A percentile compares a stretch with the other conserved stretches of the same genome.
phyloP scores from a whole-genome alignment of 495 filamentous ascomycete genomes.

The Tirmania nivea region DNA sequence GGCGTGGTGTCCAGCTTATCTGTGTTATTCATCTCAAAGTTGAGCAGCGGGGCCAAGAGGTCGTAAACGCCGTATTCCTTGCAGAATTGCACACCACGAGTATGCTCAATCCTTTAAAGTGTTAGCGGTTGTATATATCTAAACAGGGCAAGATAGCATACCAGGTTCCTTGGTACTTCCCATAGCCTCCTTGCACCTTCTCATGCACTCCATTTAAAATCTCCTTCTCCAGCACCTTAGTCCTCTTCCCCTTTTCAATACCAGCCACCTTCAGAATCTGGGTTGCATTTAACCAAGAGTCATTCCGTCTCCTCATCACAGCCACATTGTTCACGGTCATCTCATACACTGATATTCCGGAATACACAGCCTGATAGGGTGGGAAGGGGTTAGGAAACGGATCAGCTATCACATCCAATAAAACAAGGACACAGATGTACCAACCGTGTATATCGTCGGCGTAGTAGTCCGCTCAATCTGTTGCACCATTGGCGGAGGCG shows the following conservation, averaged over 20 bases:
- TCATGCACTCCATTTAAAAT: slow-evolving; percentile 90
- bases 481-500: slow-evolving; percentile 24
- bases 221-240: slow-evolving; percentile 93
- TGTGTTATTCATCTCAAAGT: slow-evolving; percentile 19
- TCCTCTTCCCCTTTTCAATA: slow-evolving; percentile 88
- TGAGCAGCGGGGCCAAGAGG: slow-evolving; percentile 52
- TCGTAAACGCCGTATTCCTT: slow-evolving; percentile 87
- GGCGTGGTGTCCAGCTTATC: slow-evolving; percentile 55
- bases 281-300: slow-evolving; percentile 86
- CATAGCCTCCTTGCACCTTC: slow-evolving; percentile 95
- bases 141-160: slow-evolving; percentile 1
- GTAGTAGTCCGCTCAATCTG: slow-evolving; percentile 15
- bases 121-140: slow-evolving; percentile 8
- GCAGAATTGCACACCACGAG: slow-evolving; percentile 76
- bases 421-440: slow-evolving; percentile 1
- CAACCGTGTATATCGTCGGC: slow-evolving; percentile 15
- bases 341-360: slow-evolving; percentile 84
- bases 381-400: background rate
- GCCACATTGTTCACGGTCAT: slow-evolving; percentile 84
- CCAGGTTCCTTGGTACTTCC: slow-evolving; percentile 98
- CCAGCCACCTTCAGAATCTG: slow-evolving; percentile 92
- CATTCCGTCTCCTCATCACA: slow-evolving; percentile 80
- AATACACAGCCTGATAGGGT: slow-evolving; percentile 60
- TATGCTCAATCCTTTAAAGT: slow-evolving; percentile 44
- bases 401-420: slow-evolving; percentile 8